Evolutionary conservation across 2,329 filamentous ascomycete genomes (phyloP).

Genomic region (Microdochium bolleyi): DNA sequence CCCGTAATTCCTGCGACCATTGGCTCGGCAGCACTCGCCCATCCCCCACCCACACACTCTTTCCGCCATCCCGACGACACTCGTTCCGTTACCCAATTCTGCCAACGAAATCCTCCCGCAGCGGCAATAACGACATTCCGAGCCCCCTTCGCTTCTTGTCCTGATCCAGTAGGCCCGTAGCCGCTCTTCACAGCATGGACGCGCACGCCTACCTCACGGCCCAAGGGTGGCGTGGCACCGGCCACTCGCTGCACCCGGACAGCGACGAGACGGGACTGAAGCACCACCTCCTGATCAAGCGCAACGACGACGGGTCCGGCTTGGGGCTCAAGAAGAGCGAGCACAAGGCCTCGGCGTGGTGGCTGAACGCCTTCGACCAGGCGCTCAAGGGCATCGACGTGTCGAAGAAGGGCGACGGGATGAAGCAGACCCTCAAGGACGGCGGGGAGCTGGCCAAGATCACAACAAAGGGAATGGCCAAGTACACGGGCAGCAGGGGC

Average conservation of each 20-base stretch:
- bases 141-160: too few species aligned
- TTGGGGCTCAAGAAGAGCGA: slow-evolving; percentile 68
- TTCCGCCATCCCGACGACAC: too few species aligned
- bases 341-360: slow-evolving; percentile 79
- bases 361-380: slow-evolving; percentile 90
- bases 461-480: slow-evolving; percentile 38
- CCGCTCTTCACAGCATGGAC: slow-evolving; percentile 62
- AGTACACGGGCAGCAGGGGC: slow-evolving; percentile 52
- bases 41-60: too few species aligned
- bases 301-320: slow-evolving; percentile 74
- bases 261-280: slow-evolving; percentile 68
- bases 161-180: too few species aligned
- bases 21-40: too few species aligned
- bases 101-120: too few species aligned
- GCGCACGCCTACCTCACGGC: slow-evolving; percentile 73
- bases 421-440: slow-evolving; percentile 46
- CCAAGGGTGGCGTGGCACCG: slow-evolving; percentile 85
- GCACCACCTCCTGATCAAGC: slow-evolving; percentile 73
- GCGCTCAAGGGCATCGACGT: slow-evolving; percentile 75
- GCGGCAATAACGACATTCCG: too few species aligned
- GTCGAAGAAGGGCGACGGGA: slow-evolving; percentile 39
- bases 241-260: slow-evolving; percentile 76
- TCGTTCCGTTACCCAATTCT: too few species aligned
- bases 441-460: slow-evolving; percentile 42
- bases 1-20: too few species aligned